These are phyloP conservation scores for Noccaea caerulescens DNA, from an alignment of 345 rosid genomes.

Conservation along the genomic window DNA sequence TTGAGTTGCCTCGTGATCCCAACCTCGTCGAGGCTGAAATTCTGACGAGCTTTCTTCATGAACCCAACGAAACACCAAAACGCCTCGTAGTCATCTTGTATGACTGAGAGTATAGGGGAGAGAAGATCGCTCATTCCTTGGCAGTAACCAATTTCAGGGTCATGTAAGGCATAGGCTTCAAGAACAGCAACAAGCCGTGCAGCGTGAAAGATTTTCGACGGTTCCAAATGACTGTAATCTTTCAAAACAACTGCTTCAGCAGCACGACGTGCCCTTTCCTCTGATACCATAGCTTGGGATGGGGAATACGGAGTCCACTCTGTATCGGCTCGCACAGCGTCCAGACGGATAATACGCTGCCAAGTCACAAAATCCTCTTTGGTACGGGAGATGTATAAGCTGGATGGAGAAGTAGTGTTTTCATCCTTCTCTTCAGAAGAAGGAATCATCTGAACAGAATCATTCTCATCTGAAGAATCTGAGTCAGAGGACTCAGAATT, in stretches of 20 bases:
- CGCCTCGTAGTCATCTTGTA: constrained; percentile 86
- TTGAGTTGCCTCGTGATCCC: constrained; percentile 89
- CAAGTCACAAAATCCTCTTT: constrained; percentile 78
- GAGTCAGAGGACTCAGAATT: constrained; percentile 82
- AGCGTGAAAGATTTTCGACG: constrained; percentile 84
- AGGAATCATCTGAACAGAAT: constrained; percentile 54
- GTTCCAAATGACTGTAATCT: constrained; percentile 80
- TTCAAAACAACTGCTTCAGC: constrained; percentile 81
- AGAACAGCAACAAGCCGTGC: constrained; percentile 90
- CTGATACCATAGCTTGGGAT: constrained; percentile 67
- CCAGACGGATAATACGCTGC: constrained; percentile 95
- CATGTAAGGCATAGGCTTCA: constrained; percentile 89
- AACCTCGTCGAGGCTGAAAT: constrained; percentile 89
- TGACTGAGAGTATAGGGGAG: constrained; percentile 79
- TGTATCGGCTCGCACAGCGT: constrained; percentile 91
- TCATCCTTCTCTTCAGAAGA: constrained; percentile 51
- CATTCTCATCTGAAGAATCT: constrained; percentile 75
- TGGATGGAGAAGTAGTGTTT: constrained; percentile 20
- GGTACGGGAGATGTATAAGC: constrained; percentile 34
- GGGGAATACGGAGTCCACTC: constrained; percentile 75
- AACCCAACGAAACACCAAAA: constrained; percentile 97
- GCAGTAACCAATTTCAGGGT: constrained; percentile 95
- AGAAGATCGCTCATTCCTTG: constrained; percentile 99
- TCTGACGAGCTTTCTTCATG: constrained; percentile 95
- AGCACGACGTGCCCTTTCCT: constrained; percentile 58